Base-by-base conservation (phyloP, 2,329 filamentous ascomycete genomes). In the Claviceps lovelessii region DNA sequence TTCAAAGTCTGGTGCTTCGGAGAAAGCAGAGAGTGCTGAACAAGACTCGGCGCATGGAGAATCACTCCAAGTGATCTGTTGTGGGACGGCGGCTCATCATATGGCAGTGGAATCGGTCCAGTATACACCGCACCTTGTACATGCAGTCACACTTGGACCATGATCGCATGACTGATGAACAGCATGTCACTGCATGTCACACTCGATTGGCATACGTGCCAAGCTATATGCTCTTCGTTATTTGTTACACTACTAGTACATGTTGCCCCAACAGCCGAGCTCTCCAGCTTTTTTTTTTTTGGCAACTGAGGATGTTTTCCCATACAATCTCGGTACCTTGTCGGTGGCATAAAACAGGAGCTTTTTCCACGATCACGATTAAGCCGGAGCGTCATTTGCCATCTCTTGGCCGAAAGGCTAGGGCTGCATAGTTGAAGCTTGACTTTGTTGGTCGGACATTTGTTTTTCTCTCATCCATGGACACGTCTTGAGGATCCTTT, bases 381-480 rank as follows among this genome's bases (percentile, higher is more conserved):
- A 95, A 96, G 90, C 90, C 90, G 90, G 90, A 95, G 90, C 88
- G 81, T 81, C 84, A 85, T 84, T 83, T 90, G 84, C 80, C 88
- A 84, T 82, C 79, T 82, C 77, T 76, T 75, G 73, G 73, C 80
- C 75, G 87, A 95, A 73, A 94, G 86, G 81, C 76, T 69, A 69
- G 72, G 76, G 83, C 82, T 86, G 88, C 84, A 83, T 95, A 86
- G 88, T 85, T 81, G 84, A 79, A 76, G 88, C 81, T 95, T 95
- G 90, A 95, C 88, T 95, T 88, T 87, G 87, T 81, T 84, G 86
- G 80, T 85, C 86, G 76, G 72, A 93, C 87, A 91, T 61, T 61
- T 52, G 6, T 33, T 5, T 9, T 33, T 9, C 5, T 49, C 53
- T 56, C 50, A 55, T 46, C 51, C 56, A 42, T 50, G 48, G 51